These are phyloP conservation scores for Ettlia oleoabundans DNA, from an alignment of 139 green algal species.

Conservation along the genomic window DNA sequence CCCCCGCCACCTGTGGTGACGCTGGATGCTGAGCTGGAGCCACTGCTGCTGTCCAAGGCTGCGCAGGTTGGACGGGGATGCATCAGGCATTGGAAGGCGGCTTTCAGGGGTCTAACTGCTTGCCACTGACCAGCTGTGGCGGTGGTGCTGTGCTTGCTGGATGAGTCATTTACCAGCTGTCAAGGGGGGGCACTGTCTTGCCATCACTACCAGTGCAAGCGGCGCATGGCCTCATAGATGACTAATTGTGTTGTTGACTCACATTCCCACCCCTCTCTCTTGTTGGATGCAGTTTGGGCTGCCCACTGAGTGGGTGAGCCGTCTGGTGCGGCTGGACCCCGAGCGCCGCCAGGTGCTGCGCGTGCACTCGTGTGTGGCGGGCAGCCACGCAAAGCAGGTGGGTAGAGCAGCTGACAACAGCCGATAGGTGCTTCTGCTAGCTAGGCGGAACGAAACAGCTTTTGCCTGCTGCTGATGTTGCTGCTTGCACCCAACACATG, in stretches of 20 bases:
- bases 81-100: not conserved
- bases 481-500: too few species aligned
- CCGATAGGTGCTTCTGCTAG: too few species aligned
- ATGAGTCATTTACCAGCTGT: too few species aligned
- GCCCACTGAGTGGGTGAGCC: constrained; percentile 71
- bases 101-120: too few species aligned
- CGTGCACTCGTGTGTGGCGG: constrained; percentile 66
- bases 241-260: not conserved
- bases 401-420: too few species aligned
- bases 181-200: too few species aligned
- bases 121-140: too few species aligned
- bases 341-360: constrained; percentile 82
- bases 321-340: constrained; percentile 71
- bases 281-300: constrained; percentile 63
- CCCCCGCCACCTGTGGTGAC: constrained; percentile 42
- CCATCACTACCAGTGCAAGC: too few species aligned
- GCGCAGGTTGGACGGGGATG: constrained; percentile 43
- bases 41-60: constrained; percentile 84
- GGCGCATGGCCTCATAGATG: not conserved
- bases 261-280: not conserved
- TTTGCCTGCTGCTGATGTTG: too few species aligned
- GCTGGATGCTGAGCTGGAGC: constrained; percentile 83
- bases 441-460: too few species aligned
- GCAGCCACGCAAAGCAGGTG: too few species aligned
- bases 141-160: too few species aligned